Conservation (phyloP, 2,329 filamentous ascomycete genomes). For the Colletotrichum coccodes region DNA sequence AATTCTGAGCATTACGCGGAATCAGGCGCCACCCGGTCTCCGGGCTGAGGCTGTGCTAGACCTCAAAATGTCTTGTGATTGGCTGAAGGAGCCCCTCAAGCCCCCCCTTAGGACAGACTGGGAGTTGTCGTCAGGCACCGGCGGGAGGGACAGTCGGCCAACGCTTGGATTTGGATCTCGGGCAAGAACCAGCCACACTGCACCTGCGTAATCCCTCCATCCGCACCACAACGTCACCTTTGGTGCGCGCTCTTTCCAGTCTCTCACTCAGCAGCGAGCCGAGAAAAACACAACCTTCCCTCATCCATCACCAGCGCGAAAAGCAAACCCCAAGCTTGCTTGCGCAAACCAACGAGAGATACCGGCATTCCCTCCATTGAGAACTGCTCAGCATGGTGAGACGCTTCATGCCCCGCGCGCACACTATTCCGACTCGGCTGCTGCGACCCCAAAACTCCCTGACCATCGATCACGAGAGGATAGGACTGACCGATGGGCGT, state of each 20-base stretch:
- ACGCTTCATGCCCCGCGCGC: conserved; percentile 33
- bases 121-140: conserved; percentile 32
- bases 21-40: conserved; percentile 27
- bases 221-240: conserved; percentile 32
- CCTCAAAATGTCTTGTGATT: conserved; percentile 6
- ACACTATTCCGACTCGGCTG: conserved; percentile 2
- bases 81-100: conserved; percentile 10
- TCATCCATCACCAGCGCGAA: conserved; percentile 20
- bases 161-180: conserved; percentile 32
- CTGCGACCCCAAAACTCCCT: not conserved
- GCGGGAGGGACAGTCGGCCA: conserved; percentile 21
- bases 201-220: conserved; percentile 34
- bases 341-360: conserved; percentile 26
- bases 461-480: not conserved
- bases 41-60: conserved; percentile 29
- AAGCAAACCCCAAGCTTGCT: not conserved
- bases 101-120: conserved; percentile 11
- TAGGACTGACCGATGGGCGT: conserved; percentile 17
- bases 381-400: conserved; percentile 37
- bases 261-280: conserved; percentile 24
- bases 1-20: conserved; percentile 30
- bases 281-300: conserved; percentile 2
- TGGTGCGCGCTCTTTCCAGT: conserved; percentile 29
- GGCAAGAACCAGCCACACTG: conserved; percentile 35
- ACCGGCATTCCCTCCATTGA: conserved; percentile 29